phyloP scores from a whole-genome alignment of 495 filamentous ascomycete species.

The Letharia lupina region DNA sequence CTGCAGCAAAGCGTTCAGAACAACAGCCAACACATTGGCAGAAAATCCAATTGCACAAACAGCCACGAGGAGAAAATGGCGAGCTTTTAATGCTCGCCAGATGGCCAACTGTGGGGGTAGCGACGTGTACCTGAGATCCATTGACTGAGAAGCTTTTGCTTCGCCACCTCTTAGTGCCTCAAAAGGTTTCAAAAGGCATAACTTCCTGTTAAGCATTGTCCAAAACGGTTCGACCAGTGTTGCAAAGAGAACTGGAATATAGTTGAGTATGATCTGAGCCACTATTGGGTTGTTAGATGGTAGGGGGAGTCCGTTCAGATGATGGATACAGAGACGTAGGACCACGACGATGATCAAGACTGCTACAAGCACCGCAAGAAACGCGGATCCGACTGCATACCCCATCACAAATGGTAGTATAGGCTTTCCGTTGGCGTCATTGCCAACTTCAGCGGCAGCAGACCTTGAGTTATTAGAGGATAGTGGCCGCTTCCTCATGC shows the following conservation, averaged over 20 bases:
- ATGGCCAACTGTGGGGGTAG: constrained; percentile 38
- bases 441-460: background rate
- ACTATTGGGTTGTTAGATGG: constrained; percentile 33
- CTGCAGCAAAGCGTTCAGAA: constrained; percentile 32
- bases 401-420: constrained; percentile 12
- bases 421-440: background rate
- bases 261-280: constrained; percentile 36
- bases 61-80: constrained; percentile 32
- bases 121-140: constrained; percentile 36
- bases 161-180: constrained; percentile 32
- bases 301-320: constrained; percentile 26
- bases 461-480: background rate
- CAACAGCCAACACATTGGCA: constrained; percentile 35
- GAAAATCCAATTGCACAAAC: constrained; percentile 34
- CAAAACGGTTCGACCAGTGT: constrained; percentile 41
- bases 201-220: constrained; percentile 36
- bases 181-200: constrained; percentile 40
- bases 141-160: constrained; percentile 26
- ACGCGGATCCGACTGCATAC: background rate
- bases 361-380: constrained; percentile 8
- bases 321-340: constrained; percentile 1
- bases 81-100: constrained; percentile 30
- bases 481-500: background rate
- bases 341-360: constrained; percentile 2
- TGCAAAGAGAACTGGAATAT: constrained; percentile 37